These are phyloP conservation scores for Gnaphalium uliginosum DNA, from an alignment of 129 eudicot genomes.

Conservation along the genomic window DNA sequence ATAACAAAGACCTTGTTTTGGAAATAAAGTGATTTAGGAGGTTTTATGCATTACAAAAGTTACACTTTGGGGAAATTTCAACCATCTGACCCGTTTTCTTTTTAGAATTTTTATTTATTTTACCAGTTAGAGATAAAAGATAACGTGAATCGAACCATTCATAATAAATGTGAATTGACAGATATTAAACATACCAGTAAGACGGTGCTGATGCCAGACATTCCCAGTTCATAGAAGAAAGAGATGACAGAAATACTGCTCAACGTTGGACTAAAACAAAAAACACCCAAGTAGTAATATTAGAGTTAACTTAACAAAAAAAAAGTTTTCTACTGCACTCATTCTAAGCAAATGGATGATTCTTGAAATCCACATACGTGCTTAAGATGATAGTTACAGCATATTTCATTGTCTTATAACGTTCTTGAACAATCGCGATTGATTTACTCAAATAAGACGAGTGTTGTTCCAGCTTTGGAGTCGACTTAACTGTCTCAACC, in stretches of 20 bases:
- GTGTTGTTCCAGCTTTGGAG: constrained; percentile 40
- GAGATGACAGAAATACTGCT: constrained; percentile 67
- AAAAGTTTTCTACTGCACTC: neutral
- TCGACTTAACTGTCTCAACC: constrained; percentile 60
- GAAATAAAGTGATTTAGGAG: too few species aligned
- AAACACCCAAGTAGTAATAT: neutral
- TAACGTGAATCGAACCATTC: neutral
- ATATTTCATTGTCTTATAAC: constrained; percentile 72
- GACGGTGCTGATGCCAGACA: constrained; percentile 93
- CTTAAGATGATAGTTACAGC: constrained; percentile 57
- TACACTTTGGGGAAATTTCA: neutral
- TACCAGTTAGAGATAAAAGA: neutral
- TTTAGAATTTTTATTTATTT: neutral
- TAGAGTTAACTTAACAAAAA: constrained; percentile 10
- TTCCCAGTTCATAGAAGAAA: constrained; percentile 93
- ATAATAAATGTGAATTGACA: constrained; percentile 5
- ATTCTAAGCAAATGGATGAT: constrained; percentile 10
- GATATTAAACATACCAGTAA: constrained; percentile 53
- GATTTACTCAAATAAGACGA: constrained; percentile 38
- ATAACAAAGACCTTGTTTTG: too few species aligned
- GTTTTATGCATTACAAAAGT: too few species aligned
- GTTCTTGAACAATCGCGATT: constrained; percentile 46
- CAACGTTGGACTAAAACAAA: constrained; percentile 59
- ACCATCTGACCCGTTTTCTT: too few species aligned
- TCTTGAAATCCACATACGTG: constrained; percentile 49